Evolutionary conservation across 2,329 filamentous ascomycete species (phyloP).

Genomic region (Claviceps sp.): DNA sequence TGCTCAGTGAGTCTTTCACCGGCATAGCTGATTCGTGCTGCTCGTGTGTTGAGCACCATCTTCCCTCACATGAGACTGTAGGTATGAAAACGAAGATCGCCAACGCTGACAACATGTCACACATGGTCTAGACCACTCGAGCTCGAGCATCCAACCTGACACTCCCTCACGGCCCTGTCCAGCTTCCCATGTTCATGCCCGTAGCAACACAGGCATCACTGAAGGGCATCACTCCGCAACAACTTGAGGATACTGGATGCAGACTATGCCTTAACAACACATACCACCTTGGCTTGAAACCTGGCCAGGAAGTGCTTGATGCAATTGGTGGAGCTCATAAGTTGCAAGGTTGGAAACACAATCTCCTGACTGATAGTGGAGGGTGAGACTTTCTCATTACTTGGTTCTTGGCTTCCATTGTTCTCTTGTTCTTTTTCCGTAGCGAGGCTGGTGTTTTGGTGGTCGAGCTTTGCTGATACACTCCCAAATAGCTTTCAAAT

Average conservation of each 20-base stretch:
- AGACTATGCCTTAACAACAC: slow-evolving; percentile 94
- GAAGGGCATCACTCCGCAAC: slow-evolving; percentile 85
- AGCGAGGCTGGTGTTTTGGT: no score
- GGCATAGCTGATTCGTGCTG: neutral
- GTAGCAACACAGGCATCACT: slow-evolving; percentile 93
- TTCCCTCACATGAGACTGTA: neutral
- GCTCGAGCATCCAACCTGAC: slow-evolving; percentile 79
- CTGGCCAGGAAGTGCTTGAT: slow-evolving; percentile 79
- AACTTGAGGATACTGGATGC: slow-evolving; percentile 81
- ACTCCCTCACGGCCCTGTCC: slow-evolving; percentile 82
- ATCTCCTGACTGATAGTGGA: slow-evolving; percentile 76
- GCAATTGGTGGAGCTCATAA: slow-evolving; percentile 85
- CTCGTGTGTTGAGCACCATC: neutral
- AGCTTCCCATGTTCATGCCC: slow-evolving; percentile 94
- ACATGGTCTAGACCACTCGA: slow-evolving; percentile 61
- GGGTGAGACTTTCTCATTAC: slow-evolving; percentile 34
- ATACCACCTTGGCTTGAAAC: slow-evolving; percentile 90
- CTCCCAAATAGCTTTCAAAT: slow-evolving; percentile 78
- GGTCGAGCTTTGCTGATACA: neutral
- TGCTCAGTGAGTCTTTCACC: slow-evolving; percentile 53
- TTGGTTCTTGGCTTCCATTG: neutral
- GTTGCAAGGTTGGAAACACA: slow-evolving; percentile 88
- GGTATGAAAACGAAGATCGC: neutral
- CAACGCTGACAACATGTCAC: neutral
- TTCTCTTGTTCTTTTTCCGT: neutral